phyloP scores from a whole-genome alignment of 2,329 filamentous ascomycete genomes.

The Colletotrichum australisinense region DNA sequence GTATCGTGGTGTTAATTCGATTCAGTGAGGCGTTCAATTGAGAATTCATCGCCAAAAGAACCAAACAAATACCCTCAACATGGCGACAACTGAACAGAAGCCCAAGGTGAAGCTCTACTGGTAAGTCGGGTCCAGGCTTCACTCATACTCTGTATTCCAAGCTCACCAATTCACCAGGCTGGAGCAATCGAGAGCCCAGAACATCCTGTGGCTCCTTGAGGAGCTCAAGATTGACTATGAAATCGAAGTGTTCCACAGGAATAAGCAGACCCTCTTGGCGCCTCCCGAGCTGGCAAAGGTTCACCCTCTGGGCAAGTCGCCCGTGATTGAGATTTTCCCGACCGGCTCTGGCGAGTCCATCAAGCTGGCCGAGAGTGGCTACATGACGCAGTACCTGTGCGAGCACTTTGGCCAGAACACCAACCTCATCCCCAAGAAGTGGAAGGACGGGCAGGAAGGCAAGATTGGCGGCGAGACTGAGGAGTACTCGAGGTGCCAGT shows the following conservation, averaged over 20 bases:
- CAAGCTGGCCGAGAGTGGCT: conserved; percentile 83
- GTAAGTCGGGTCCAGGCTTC: conserved; percentile 49
- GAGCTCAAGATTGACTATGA: conserved; percentile 85
- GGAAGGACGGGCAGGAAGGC: conserved; percentile 68
- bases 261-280: conserved; percentile 71
- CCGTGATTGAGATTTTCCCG: conserved; percentile 75
- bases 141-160: background rate
- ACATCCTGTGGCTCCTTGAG: conserved; percentile 87
- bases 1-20: background rate
- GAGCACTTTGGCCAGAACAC: conserved; percentile 67
- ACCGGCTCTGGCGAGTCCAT: conserved; percentile 55
- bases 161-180: conserved; percentile 68
- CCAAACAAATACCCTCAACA: background rate
- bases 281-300: conserved; percentile 80
- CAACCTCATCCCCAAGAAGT: conserved; percentile 63
- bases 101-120: conserved; percentile 74
- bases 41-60: background rate
- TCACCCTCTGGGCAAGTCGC: conserved; percentile 89
- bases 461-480: conserved; percentile 71
- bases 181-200: conserved; percentile 83
- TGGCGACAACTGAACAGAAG: conserved; percentile 40
- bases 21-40: background rate
- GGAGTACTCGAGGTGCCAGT: conserved; percentile 69
- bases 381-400: conserved; percentile 84
- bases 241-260: conserved; percentile 81